phyloP scores from a whole-genome alignment of 2,329 filamentous ascomycete genomes.

The Cucurbitaria berberidis region DNA sequence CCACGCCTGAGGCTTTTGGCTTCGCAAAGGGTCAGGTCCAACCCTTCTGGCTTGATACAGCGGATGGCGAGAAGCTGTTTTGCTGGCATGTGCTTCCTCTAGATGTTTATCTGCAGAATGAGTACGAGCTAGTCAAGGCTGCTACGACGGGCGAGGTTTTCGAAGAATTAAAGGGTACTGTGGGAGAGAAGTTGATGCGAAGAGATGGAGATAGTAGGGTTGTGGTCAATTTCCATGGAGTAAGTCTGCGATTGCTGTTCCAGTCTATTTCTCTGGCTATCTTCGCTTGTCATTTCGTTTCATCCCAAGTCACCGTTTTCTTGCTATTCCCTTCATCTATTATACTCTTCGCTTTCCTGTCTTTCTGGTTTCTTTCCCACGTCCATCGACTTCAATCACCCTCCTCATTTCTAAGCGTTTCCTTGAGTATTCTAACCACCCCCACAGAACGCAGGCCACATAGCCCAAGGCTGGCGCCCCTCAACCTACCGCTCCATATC shows the following conservation, averaged over 20 bases:
- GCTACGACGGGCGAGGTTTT: conserved; percentile 48
- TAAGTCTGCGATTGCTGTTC: conserved; percentile 48
- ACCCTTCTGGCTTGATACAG: conserved; percentile 77
- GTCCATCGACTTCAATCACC: not conserved
- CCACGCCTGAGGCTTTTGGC: conserved; percentile 80
- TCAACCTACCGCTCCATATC: conserved; percentile 79
- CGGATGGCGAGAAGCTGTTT: conserved; percentile 79
- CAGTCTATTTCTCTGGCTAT: not conserved
- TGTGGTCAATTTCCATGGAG: conserved; percentile 68
- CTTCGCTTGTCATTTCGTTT: not conserved
- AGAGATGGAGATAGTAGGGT: conserved; percentile 59
- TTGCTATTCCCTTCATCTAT: not conserved
- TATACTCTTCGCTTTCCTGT: conserved; percentile 1
- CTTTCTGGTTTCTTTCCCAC: not conserved
- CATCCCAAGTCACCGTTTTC: not conserved
- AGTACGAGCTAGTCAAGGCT: conserved; percentile 59
- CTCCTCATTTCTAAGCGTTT: conserved; percentile 17
- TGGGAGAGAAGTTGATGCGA: conserved; percentile 59
- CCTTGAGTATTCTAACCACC: conserved; percentile 14
- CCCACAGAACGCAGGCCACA: conserved; percentile 79
- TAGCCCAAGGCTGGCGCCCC: conserved; percentile 79
- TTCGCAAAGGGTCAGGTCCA: conserved; percentile 93
- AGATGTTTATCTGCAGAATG: conserved; percentile 74
- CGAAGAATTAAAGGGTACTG: conserved; percentile 55
- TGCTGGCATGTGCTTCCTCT: conserved; percentile 91